Percentiles rank a stretch among this genome's conserved stretches.
Evolutionary conservation across 257 asterid species (phyloP).

Genomic region (Salvia splendens): DNA sequence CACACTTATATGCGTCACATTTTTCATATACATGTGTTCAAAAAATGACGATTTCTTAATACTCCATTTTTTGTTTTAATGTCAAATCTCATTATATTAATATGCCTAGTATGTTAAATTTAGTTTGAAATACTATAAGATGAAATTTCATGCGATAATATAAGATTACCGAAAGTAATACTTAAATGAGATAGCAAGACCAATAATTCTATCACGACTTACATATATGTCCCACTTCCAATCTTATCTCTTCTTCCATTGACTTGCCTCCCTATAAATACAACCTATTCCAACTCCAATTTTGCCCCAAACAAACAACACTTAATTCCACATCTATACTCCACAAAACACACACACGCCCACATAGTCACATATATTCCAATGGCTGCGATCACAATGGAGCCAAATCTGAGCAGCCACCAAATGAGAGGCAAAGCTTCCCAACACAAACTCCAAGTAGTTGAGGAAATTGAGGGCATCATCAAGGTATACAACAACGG

Average conservation of each 20-base stretch:
- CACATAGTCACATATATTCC: neutral
- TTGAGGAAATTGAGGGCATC: slow-evolving; percentile 69
- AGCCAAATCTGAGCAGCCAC: slow-evolving; percentile 43
- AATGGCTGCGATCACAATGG: slow-evolving; percentile 53
- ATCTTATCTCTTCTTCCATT: slow-evolving; percentile 34
- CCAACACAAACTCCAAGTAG: slow-evolving; percentile 32
- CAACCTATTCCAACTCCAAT: slow-evolving; percentile 1
- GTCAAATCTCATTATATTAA: no score
- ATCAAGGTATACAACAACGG: slow-evolving; percentile 72
- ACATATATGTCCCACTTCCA: slow-evolving; percentile 32
- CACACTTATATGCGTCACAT: no score
- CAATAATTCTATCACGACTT: no score
- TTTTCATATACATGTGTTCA: no score
- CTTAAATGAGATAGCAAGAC: no score
- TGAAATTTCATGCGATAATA: no score
- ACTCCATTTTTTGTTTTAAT: no score
- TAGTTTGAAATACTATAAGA: no score
- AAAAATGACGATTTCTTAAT: no score
- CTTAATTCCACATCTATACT: neutral
- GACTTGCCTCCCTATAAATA: slow-evolving; percentile 39
- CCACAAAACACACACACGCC: no score
- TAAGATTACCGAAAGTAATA: no score
- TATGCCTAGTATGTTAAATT: no score
- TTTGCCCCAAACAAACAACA: slow-evolving; percentile 10
- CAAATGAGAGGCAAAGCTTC: slow-evolving; percentile 43